These are phyloP conservation scores for Orobanche coerulescens DNA, from an alignment of 257 asterid species.

Conservation along the genomic window DNA sequence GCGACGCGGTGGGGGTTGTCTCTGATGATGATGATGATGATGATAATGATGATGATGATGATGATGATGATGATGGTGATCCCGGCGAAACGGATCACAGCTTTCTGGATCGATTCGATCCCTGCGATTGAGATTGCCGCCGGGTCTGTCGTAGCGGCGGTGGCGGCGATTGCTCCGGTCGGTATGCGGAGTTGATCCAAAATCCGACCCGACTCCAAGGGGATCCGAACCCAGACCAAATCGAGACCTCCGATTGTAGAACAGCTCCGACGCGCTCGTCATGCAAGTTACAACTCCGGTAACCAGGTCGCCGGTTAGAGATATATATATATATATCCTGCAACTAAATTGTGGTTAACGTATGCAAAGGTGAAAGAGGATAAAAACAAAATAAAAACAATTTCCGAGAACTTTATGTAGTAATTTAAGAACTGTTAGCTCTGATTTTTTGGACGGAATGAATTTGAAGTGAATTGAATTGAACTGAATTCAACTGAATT, in stretches of 20 bases:
- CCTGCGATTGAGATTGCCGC: constrained; percentile 34
- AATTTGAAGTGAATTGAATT: too few relatives aligned
- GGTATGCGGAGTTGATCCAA: constrained; percentile 26
- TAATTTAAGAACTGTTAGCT: too few relatives aligned
- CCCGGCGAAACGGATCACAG: constrained; percentile 45
- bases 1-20: constrained; percentile 32
- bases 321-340: constrained; percentile 8
- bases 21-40: constrained; percentile 23
- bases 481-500: too few relatives aligned
- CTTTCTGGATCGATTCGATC: constrained; percentile 42
- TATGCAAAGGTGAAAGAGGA: too few relatives aligned
- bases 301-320: constrained; percentile 1
- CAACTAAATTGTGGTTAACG: too few relatives aligned
- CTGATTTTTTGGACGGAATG: too few relatives aligned
- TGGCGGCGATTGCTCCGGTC: constrained; percentile 41
- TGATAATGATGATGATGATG: constrained; percentile 28
- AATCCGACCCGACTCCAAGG: constrained; percentile 25
- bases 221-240: constrained; percentile 49
- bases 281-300: constrained; percentile 46
- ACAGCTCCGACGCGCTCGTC: constrained; percentile 89
- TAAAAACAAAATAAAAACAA: too few relatives aligned
- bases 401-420: too few relatives aligned
- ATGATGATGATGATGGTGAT: constrained; percentile 24
- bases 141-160: constrained; percentile 24
- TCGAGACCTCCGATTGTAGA: constrained; percentile 65